Evolutionary conservation across 441 rosid genomes (phyloP), one percentile per base, ranked within the genome.

Genomic region (Cnidoscolus chayamansa): DNA sequence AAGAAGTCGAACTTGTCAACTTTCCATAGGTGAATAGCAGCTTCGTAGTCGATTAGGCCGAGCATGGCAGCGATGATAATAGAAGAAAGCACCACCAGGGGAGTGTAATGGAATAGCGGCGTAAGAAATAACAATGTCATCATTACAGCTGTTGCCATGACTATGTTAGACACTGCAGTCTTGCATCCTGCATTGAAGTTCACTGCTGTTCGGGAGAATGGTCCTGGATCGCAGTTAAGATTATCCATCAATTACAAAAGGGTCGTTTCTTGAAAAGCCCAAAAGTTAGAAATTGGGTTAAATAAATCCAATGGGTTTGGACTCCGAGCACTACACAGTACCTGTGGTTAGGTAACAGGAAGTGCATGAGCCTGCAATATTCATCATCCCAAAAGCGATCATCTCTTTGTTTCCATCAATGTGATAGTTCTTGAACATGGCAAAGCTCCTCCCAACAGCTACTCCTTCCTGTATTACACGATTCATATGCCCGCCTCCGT

Each of bases 341-440:
- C 98, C 97, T 48, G 98, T 82, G 19, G 98, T 94, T 77, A 94
- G 88, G 75, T 89, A 94, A 79, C 93, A 92, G 76, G 98, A 94
- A 54, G 96, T 87, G 88, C 89, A 83, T 49, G 98, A 94, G 67
- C 98, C 98, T 58, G 79, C 87, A 8, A 94, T 87, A 72, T 94
- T 94, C 98, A 94, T 94, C 82, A 83, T 84, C 60, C 98, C 98
- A 68, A 94, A 78, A 6, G 97, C 98, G 25, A 94, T 85, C 98
- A 92, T 94, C 79, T 94, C 98, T 83, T 94, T 94, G 88, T 94
- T 94, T 31, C 98, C 98, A 68, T 94, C 98, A 17, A 94, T 86
- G 74, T 92, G 89, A 82, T 94, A 94, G 63, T 89, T 88, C 83
- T 92, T 94, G 83, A 86, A 88, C 95, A 87, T 82, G 0, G 97